Evolutionary conservation across 202 grass and related monocot species (phyloP).

Genomic region (Zoysia matrella): DNA sequence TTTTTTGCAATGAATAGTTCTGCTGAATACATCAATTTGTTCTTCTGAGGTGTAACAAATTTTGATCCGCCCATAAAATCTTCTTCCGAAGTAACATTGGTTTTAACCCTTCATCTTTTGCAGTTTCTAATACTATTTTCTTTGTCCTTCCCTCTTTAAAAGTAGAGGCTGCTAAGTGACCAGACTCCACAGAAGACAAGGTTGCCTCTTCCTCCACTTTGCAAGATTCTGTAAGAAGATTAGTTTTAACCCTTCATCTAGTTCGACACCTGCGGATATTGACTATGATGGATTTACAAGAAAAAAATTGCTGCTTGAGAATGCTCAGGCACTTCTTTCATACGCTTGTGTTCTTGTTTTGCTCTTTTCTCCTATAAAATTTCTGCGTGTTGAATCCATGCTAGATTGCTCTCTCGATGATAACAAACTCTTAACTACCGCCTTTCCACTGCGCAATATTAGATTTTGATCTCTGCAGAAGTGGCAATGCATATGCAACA

Average conservation of each 20-base stretch:
- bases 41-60: slow-evolving; percentile 41
- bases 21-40: slow-evolving; percentile 19
- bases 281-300: neutral
- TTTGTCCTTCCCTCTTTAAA: neutral
- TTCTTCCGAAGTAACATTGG: neutral
- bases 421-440: slow-evolving; percentile 56
- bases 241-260: neutral
- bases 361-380: slow-evolving; percentile 12
- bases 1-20: slow-evolving; percentile 29
- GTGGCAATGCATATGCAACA: slow-evolving; percentile 63
- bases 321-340: slow-evolving; percentile 16
- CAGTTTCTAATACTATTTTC: slow-evolving; percentile 2
- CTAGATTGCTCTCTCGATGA: slow-evolving; percentile 39
- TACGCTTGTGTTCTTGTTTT: neutral
- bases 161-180: slow-evolving; percentile 8
- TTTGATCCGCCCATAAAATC: slow-evolving; percentile 15
- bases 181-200: neutral
- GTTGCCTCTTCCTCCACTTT: neutral
- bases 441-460: slow-evolving; percentile 70
- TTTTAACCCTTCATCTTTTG: slow-evolving; percentile 26
- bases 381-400: slow-evolving; percentile 10
- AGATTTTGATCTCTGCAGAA: slow-evolving; percentile 71
- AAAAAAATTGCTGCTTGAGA: slow-evolving; percentile 4
- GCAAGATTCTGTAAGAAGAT: neutral
- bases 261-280: slow-evolving; percentile 9